Base-by-base conservation (phyloP, 352 stramenopile species). In the Globisporangium cylindrosporum region DNA sequence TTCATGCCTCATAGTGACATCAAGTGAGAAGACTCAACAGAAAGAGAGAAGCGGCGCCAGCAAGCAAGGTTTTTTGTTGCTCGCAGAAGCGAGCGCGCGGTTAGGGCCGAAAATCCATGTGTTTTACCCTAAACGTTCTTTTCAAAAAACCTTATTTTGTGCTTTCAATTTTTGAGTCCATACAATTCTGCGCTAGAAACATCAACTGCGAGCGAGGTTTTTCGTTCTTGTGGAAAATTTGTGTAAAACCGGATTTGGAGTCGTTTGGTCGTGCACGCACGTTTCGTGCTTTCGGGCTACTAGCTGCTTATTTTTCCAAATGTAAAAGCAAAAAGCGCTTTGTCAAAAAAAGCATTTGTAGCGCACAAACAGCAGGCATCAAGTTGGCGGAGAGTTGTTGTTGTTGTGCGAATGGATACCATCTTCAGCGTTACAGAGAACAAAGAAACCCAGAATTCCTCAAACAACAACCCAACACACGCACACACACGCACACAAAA, bases 31-130 rank as follows among this genome's bases (percentile, higher is more conserved):
- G n/a, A 12, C 6, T 25, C 6, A 3, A 7, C n/a, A 62, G 22
- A 24, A 14, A 64, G 34, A 63, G 36, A 64, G 36, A 64, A 49
- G 29, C 56, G 54, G 54, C 54, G 43, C 43, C 43, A 24, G n/a
- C 18, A 20, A 20, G 53, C 25, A 6, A 61, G 55, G 32, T 46
- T 61, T 46, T 59, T 43, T 10, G 8, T 10, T 59, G 2, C 27
- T 38, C 29, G 29, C 55, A 61, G 5, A 46, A 61, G 46, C 27
- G 18, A 2, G 18, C 14, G n/a, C n/a, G 22, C 14, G 60, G 38
- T 20, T 56, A 55, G 59, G 59, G 59, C 14, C 2, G 12, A 53
- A 15, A 41, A 29, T 56, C 38, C 3, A 54, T 34, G 12, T 34
- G 24, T 1, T 25, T n/a, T n/a, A 48, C 12, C 43, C 43, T n/a